phyloP scores from a whole-genome alignment of 371 early-diverging fungal genomes.

The Mucor piriformis region DNA sequence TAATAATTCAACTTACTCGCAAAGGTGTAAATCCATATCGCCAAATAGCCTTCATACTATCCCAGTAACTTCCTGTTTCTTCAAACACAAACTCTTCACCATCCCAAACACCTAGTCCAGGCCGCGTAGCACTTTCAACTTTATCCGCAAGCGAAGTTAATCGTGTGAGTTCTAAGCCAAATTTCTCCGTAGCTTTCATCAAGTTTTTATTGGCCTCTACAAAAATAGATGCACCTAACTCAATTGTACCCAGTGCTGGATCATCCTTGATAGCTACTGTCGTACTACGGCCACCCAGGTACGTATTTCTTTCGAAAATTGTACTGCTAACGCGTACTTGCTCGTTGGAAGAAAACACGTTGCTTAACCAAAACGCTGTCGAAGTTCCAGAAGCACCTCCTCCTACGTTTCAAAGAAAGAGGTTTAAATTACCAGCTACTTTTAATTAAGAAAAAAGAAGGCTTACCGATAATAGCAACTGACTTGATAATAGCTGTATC shows the following conservation, averaged over 20 bases:
- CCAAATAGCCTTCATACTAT: conserved; percentile 44
- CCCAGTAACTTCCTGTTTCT: conserved; percentile 54
- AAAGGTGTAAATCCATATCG: conserved; percentile 57
- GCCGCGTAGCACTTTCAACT: background rate
- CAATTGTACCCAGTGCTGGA: conserved; percentile 40
- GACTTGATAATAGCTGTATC: conserved; percentile 12
- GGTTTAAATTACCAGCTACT: background rate
- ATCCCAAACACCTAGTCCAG: conserved; percentile 55
- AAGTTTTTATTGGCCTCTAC: conserved; percentile 61
- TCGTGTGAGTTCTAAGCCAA: conserved; percentile 44
- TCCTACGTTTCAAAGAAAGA: conserved; percentile 30
- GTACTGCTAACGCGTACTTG: conserved; percentile 40
- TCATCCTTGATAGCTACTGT: conserved; percentile 47
- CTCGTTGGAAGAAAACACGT: conserved; percentile 40
- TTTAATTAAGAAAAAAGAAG: background rate
- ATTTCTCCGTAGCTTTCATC: conserved; percentile 54
- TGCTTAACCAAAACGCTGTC: conserved; percentile 58
- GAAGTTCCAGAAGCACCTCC: conserved; percentile 69
- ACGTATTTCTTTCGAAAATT: conserved; percentile 53
- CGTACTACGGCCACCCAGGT: conserved; percentile 60
- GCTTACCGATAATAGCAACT: conserved; percentile 30
- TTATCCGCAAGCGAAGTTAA: conserved; percentile 15
- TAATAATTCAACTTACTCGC: conserved; percentile 34
- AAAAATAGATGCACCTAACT: conserved; percentile 69
- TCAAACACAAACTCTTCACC: conserved; percentile 54